Conservation (phyloP, 495 filamentous ascomycete species). For the Hyaloscypha bicolor region DNA sequence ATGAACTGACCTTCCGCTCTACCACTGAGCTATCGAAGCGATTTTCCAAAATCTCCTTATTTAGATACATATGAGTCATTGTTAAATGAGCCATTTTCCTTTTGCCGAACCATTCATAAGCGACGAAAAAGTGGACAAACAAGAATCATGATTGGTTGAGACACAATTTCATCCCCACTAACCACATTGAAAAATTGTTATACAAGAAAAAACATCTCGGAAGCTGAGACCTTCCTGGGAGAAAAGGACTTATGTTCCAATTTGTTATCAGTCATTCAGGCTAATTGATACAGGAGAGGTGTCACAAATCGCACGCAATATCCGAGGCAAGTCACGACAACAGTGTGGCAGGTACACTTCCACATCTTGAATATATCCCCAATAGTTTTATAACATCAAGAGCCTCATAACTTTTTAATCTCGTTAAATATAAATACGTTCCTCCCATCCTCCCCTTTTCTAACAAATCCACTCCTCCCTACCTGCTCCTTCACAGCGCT, state of each 20-base stretch:
- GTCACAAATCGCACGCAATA: background rate
- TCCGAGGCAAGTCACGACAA: background rate
- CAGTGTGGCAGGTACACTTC: background rate
- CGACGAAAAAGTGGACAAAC: too few species aligned
- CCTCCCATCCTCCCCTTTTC: constrained; percentile 36
- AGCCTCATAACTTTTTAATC: constrained; percentile 16
- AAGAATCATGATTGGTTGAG: too few species aligned
- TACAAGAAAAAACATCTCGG: too few species aligned
- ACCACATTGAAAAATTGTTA: too few species aligned
- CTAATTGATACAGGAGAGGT: background rate
- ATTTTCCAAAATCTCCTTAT: background rate
- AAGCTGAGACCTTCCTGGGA: background rate
- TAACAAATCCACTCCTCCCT: constrained; percentile 44
- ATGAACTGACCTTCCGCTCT: constrained; percentile 20
- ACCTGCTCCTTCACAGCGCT: constrained; percentile 37
- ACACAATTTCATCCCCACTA: too few species aligned
- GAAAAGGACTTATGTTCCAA: background rate
- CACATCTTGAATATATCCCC: background rate
- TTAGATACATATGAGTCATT: background rate
- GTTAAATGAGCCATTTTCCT: background rate
- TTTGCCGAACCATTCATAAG: too few species aligned
- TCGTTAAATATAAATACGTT: constrained; percentile 45
- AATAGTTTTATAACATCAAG: background rate
- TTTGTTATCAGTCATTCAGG: background rate
- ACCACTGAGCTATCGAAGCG: constrained; percentile 21